A percentile compares a stretch with the other conserved stretches of the same genome.
Evolutionary conservation across 768 basidiomycete species (phyloP).

Genomic region (Suillus clintonianus): DNA sequence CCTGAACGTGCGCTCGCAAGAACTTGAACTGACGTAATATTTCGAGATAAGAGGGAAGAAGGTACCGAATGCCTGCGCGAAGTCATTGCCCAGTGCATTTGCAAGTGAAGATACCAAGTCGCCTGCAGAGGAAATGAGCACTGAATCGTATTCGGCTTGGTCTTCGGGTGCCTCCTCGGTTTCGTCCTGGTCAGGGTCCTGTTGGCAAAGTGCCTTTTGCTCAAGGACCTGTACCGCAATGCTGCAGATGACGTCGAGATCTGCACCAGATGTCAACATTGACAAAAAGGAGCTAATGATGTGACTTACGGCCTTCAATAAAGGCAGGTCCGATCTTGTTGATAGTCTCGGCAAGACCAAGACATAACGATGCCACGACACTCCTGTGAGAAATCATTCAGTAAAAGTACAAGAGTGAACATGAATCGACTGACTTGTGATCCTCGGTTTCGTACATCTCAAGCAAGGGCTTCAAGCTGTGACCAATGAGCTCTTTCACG

Average conservation of each 20-base stretch:
- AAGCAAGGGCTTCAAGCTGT: constrained; percentile 71
- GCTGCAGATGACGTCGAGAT: constrained; percentile 74
- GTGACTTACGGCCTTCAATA: constrained; percentile 68
- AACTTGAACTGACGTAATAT: constrained; percentile 73
- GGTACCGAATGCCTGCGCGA: constrained; percentile 75
- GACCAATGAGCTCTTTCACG: constrained; percentile 78
- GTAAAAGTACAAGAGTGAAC: constrained; percentile 10
- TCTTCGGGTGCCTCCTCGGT: constrained; percentile 84
- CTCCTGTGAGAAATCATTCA: constrained; percentile 47
- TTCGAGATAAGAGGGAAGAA: constrained; percentile 90
- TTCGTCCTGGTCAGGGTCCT: constrained; percentile 92
- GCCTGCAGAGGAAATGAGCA: constrained; percentile 89
- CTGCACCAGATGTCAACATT: constrained; percentile 36
- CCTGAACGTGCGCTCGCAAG: background rate
- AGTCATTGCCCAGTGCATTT: constrained; percentile 81
- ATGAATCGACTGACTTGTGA: constrained; percentile 79
- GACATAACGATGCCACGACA: constrained; percentile 86
- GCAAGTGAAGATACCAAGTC: constrained; percentile 93
- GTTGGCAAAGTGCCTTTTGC: constrained; percentile 94
- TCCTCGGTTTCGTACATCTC: constrained; percentile 95
- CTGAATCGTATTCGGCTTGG: constrained; percentile 94
- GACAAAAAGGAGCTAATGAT: background rate
- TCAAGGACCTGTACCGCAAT: constrained; percentile 87
- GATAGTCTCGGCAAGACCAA: constrained; percentile 88
- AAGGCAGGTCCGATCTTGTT: constrained; percentile 90